Evolutionary conservation across 2,329 filamentous ascomycete species (phyloP).

Genomic region (Rhexocercosporidium sp.): DNA sequence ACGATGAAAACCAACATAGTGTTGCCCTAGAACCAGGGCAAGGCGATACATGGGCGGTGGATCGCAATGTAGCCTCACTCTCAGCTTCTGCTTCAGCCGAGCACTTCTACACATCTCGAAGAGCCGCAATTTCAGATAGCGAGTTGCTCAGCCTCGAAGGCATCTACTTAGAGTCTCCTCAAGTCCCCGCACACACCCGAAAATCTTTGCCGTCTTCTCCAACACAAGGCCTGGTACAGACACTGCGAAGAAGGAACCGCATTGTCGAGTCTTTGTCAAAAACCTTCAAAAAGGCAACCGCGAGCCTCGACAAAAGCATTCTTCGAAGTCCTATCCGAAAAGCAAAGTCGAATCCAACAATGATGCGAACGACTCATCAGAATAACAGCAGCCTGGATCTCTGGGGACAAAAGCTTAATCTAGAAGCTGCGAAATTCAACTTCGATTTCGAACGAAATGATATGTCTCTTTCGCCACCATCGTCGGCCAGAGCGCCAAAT

Average conservation of each 20-base stretch:
- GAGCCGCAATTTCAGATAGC: conserved; percentile 41
- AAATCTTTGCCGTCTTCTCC: conserved; percentile 36
- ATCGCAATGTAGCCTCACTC: conserved; percentile 27
- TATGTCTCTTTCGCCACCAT: conserved; percentile 51
- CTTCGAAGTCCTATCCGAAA: conserved; percentile 48
- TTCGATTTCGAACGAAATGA: conserved; percentile 51
- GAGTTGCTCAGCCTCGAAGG: conserved; percentile 41
- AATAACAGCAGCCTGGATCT: conserved; percentile 50
- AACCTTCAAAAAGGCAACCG: conserved; percentile 48
- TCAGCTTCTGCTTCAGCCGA: conserved; percentile 19
- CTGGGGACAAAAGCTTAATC: conserved; percentile 59
- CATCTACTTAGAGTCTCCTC: conserved; percentile 38
- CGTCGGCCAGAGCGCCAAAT: conserved; percentile 47
- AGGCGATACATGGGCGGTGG: conserved; percentile 27
- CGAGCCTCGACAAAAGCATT: conserved; percentile 29
- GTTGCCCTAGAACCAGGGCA: conserved; percentile 23
- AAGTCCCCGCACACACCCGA: conserved; percentile 24
- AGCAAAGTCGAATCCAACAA: conserved; percentile 38
- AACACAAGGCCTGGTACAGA: conserved; percentile 18
- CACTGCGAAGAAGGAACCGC: conserved; percentile 32
- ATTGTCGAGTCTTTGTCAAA: conserved; percentile 50
- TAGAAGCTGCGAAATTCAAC: conserved; percentile 48
- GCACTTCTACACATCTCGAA: conserved; percentile 38
- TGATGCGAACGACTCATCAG: conserved; percentile 46
- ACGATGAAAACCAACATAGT: conserved; percentile 24